These are phyloP conservation scores for Cladosporium sp. DNA, from an alignment of 2,329 filamentous ascomycete genomes.

Conservation along the genomic window DNA sequence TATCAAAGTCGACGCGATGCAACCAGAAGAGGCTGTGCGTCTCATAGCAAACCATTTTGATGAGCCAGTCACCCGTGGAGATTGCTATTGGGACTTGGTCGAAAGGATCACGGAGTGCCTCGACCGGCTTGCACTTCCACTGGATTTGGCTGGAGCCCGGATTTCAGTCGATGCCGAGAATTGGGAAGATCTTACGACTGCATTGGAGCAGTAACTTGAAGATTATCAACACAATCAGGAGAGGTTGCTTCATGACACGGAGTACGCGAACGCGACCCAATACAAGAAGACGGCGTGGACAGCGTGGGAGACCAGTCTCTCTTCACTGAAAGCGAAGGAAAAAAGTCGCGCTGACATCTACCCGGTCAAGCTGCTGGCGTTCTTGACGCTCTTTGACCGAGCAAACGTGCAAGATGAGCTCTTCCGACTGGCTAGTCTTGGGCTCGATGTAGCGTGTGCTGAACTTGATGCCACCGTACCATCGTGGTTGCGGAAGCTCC, in stretches of 20 bases:
- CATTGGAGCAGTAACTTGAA: background rate
- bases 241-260: background rate
- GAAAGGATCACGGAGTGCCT: background rate
- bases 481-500: background rate
- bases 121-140: background rate
- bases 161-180: background rate
- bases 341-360: background rate
- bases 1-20: background rate
- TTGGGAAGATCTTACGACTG: background rate
- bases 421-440: background rate
- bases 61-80: background rate
- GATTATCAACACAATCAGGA: background rate
- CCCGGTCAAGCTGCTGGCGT: background rate
- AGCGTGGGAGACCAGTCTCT: constrained; percentile 5
- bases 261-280: background rate
- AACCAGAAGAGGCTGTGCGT: background rate
- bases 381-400: background rate
- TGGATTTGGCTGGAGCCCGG: constrained; percentile 4
- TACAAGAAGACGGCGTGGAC: constrained; percentile 7
- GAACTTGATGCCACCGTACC: background rate
- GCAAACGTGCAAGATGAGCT: constrained; percentile 3
- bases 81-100: background rate
- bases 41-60: background rate
- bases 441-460: background rate
- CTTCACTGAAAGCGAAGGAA: background rate